Base-by-base conservation (phyloP, 352 stramenopile species). In the Globisporangium nodosum region DNA sequence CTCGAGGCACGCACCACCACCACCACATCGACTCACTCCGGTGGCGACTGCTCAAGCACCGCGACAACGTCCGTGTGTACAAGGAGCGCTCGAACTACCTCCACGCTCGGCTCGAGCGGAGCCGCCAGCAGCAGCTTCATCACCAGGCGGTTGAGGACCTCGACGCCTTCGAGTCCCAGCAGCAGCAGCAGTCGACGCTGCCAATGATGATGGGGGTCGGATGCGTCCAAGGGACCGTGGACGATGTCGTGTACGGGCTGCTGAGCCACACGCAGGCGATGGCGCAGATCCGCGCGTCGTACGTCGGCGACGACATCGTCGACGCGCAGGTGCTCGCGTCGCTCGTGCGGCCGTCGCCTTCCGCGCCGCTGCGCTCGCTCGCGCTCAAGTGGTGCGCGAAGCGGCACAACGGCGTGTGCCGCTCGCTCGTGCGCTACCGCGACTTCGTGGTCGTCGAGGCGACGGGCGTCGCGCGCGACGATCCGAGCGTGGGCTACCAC, bases 211-310 rank as follows among this genome's bases (percentile, higher is more conserved):
- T 59, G 15, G 53, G 45, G 9, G 45, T 74, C 4, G 71, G 71
- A n/a, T 56, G 58, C 21, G 58, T 79, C 3, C 63, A 68, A 7
- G 71, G 71, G 40, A 64, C 39, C 37, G 53, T 80, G 54, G 69
- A 80, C 45, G 76, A 88, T 57, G 66, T 85, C 59, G 71, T 88
- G 64, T 88, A 81, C 57, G 74, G 74, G 5, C 66, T 78, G 8
- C 58, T 85, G 4, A 74, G 80, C 65, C 62, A 71, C 27, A 85
- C 74, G 20, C 56, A 74, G 5, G 68, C 77, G 30, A 58, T 68
- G 53, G 37, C 64, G 30, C 69, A 69, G 48, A 65, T 80, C 61
- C 76, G 76, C 27, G 64, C 68, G 0, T 66, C 69, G 13, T 82
- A 87, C 52, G 69, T 76, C 5, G 67, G 83, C n/a, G 76, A 89